phyloP scores from a whole-genome alignment of 495 filamentous ascomycete species.

The Neurospora sp. region DNA sequence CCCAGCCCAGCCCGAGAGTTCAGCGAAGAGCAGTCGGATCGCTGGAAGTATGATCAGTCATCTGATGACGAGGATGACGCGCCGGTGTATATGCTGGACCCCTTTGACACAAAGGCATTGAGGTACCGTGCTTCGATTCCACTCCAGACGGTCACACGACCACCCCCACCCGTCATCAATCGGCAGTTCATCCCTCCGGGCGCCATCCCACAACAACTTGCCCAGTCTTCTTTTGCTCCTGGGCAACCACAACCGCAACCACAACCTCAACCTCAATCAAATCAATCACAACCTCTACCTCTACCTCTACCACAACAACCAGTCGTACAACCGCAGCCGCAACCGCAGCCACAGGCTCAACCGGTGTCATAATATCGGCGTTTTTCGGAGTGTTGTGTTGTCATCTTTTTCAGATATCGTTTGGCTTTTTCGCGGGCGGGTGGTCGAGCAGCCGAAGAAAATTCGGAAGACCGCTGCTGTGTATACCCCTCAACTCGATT shows the following conservation, averaged over 20 bases:
- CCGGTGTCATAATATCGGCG: conserved; percentile 1
- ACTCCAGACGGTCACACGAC: conserved; percentile 23
- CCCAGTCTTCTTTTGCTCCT: neutral
- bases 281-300: neutral
- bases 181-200: neutral
- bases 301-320: conserved; percentile 1
- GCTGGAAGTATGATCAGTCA: conserved; percentile 72
- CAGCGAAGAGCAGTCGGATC: conserved; percentile 49
- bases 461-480: conserved; percentile 4
- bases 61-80: conserved; percentile 58
- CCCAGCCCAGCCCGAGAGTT: conserved; percentile 43
- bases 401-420: neutral
- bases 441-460: conserved; percentile 1
- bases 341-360: conserved; percentile 6
- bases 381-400: neutral
- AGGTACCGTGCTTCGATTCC: conserved; percentile 63
- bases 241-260: conserved; percentile 7
- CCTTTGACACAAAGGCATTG: conserved; percentile 58
- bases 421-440: neutral
- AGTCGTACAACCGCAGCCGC: neutral
- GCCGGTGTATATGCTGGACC: conserved; percentile 56
- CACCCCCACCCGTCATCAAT: neutral
- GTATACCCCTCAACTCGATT: conserved; percentile 19
- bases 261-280: conserved; percentile 9
- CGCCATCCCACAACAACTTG: neutral